These are phyloP conservation scores for Pachyrhizus erosus DNA, from an alignment of 306 rosid genomes.

Conservation along the genomic window DNA sequence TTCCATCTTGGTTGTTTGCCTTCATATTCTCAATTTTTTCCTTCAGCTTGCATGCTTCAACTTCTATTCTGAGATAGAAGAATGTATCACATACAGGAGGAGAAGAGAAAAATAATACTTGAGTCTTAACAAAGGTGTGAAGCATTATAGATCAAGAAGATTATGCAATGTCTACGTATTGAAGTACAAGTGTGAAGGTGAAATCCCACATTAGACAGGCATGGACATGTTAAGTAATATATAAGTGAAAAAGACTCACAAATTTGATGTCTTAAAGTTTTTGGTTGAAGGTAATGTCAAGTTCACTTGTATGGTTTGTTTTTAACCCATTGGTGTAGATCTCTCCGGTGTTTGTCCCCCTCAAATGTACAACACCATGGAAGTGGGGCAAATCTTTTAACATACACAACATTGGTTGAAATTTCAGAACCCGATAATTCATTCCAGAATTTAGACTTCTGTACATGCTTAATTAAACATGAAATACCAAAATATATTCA, in stretches of 20 bases:
- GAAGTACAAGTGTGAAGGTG: no score
- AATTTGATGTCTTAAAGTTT: no score
- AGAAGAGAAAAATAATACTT: slow-evolving; percentile 22
- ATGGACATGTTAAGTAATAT: no score
- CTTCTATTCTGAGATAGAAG: slow-evolving; percentile 82
- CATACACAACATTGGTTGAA: slow-evolving; percentile 14
- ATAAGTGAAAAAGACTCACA: no score
- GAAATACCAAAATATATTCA: slow-evolving; percentile 13
- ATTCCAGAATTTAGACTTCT: background rate
- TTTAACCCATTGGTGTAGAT: no score
- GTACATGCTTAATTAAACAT: slow-evolving; percentile 3
- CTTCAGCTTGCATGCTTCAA: slow-evolving; percentile 68
- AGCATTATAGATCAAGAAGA: slow-evolving; percentile 37
- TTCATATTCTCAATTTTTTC: slow-evolving; percentile 66
- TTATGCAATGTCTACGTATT: background rate
- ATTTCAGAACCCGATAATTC: slow-evolving; percentile 7
- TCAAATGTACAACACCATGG: no score
- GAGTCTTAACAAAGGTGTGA: slow-evolving; percentile 19
- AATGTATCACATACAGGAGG: slow-evolving; percentile 44
- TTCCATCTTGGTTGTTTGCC: slow-evolving; percentile 43
- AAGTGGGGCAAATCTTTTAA: slow-evolving; percentile 4
- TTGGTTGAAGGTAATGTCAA: no score
- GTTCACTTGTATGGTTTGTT: no score
- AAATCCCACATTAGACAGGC: no score
- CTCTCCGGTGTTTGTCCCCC: no score